phyloP scores from a whole-genome alignment of 805 yeast genomes.

The Saccharomycopsis babjevae region DNA sequence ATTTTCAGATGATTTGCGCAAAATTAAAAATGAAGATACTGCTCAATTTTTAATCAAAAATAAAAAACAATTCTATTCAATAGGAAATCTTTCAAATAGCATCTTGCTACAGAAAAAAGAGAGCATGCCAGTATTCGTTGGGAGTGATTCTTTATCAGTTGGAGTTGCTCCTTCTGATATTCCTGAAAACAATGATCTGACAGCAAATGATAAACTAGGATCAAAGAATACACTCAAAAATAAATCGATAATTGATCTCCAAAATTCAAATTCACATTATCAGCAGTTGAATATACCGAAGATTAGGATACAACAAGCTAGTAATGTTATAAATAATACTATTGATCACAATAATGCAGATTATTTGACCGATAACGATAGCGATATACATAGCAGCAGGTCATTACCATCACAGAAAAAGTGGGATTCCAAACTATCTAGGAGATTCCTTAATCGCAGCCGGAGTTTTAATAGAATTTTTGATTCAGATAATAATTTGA shows the following conservation, averaged over 20 bases:
- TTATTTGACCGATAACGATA: neutral
- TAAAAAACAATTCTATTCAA: neutral
- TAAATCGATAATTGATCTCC: conserved; percentile 6
- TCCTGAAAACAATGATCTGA: neutral
- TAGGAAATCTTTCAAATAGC: neutral
- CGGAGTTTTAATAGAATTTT: conserved; percentile 10
- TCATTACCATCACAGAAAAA: conserved; percentile 4
- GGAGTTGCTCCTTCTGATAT: neutral
- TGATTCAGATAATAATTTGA: conserved; percentile 4
- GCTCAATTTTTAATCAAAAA: neutral
- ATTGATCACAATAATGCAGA: too few species aligned
- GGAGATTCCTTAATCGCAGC: conserved; percentile 3
- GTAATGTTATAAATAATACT: too few species aligned
- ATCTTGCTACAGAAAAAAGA: neutral
- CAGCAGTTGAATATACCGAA: neutral
- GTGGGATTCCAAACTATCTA: neutral
- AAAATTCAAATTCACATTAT: neutral
- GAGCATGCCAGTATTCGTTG: neutral
- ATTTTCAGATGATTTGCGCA: neutral
- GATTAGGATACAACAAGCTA: neutral
- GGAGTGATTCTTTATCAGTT: neutral
- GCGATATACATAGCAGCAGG: conserved; percentile 4
- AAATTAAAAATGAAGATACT: neutral
- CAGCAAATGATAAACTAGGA: neutral
- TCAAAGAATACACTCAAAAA: conserved; percentile 4